A percentile compares a stretch with the other conserved stretches of the same genome.
These are phyloP conservation scores for Geranium brycei DNA, from an alignment of 345 rosid species.

Conservation along the genomic window DNA sequence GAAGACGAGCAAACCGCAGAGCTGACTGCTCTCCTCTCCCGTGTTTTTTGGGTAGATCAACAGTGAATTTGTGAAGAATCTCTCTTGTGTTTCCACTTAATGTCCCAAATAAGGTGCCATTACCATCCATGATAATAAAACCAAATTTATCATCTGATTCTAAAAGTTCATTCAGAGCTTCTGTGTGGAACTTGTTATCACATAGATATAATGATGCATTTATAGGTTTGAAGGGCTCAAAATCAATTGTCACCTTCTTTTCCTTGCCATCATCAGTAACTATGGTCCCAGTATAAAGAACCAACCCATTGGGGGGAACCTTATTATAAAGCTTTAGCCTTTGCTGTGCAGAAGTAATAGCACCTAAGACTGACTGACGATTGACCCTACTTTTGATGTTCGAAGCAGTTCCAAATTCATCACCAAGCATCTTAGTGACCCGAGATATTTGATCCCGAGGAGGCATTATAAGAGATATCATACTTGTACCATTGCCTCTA, in stretches of 20 bases:
- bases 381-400: slow-evolving; percentile 6
- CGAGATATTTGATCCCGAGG: neutral
- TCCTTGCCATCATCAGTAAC: slow-evolving; percentile 4
- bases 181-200: slow-evolving; percentile 3
- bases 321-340: slow-evolving; percentile 4
- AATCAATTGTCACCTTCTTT: slow-evolving; percentile 6
- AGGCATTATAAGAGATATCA: neutral
- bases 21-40: neutral
- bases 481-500: neutral
- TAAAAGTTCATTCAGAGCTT: slow-evolving; percentile 1
- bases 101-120: neutral
- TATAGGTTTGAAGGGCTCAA: slow-evolving; percentile 6
- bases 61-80: neutral
- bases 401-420: slow-evolving; percentile 9
- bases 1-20: neutral
- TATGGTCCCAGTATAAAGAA: slow-evolving; percentile 3
- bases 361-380: slow-evolving; percentile 3
- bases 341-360: slow-evolving; percentile 5
- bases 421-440: slow-evolving; percentile 6
- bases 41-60: neutral
- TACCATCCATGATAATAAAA: slow-evolving; percentile 1
- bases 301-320: slow-evolving; percentile 8
- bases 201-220: slow-evolving; percentile 3
- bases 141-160: slow-evolving; percentile 5
- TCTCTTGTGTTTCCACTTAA: neutral